A percentile compares a stretch with the other conserved stretches of the same genome.
Conservation (phyloP, 768 basidiomycete genomes). For the Trametes cingulata region DNA sequence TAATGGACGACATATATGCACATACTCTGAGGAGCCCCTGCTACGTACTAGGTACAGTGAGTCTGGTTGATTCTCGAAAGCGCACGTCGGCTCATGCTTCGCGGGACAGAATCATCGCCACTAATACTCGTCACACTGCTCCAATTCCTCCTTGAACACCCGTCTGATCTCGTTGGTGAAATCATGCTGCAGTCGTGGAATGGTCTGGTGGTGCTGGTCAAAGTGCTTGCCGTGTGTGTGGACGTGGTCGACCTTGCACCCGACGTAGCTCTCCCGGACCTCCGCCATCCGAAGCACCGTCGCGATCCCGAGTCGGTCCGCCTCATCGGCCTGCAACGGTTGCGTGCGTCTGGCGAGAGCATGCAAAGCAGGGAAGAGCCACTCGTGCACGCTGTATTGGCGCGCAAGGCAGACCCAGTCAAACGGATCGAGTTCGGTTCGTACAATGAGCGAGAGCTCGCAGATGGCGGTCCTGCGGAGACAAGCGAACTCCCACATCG, state of each 20-base stretch:
- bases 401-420: conserved; percentile 22
- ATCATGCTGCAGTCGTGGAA: background rate
- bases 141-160: background rate
- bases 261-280: conserved; percentile 9
- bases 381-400: conserved; percentile 22
- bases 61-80: too few species aligned
- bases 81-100: too few species aligned
- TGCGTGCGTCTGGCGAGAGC: conserved; percentile 1
- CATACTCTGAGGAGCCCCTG: background rate
- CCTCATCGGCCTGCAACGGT: conserved; percentile 8
- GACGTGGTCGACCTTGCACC: background rate
- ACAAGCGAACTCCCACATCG: conserved; percentile 9
- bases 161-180: background rate
- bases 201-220: background rate
- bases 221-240: too few species aligned
- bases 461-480: conserved; percentile 21
- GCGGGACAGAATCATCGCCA: too few species aligned
- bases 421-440: conserved; percentile 7
- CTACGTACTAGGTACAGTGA: background rate
- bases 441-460: conserved; percentile 15
- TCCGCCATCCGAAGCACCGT: conserved; percentile 11
- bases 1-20: background rate
- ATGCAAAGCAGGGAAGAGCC: conserved; percentile 23
- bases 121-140: too few species aligned
- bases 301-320: conserved; percentile 6